A percentile compares a stretch with the other conserved stretches of the same genome.
phyloP scores from a whole-genome alignment of 257 asterid species.

The Nicotiana undulata region DNA sequence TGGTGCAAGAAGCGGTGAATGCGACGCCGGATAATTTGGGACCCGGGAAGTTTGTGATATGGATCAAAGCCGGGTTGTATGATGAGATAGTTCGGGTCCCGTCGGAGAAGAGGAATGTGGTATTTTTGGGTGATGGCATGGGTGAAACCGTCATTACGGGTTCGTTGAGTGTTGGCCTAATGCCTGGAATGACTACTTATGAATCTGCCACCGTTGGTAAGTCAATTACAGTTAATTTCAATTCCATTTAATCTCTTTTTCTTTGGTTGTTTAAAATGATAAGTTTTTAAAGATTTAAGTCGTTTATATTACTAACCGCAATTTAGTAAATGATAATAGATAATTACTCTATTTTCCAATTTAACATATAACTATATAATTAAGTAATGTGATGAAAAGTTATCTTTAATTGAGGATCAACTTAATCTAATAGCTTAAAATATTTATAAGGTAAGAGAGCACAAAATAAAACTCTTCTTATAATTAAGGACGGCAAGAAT shows the following conservation, averaged over 20 bases:
- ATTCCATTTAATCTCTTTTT: no score
- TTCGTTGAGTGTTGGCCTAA: neutral
- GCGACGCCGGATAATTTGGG: neutral
- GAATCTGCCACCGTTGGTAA: slow-evolving; percentile 10
- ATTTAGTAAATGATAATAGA: no score
- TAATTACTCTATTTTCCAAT: no score
- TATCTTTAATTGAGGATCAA: no score
- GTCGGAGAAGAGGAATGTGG: neutral
- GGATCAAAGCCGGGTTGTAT: slow-evolving; percentile 9
- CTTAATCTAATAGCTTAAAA: no score
- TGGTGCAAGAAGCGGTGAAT: slow-evolving; percentile 12
- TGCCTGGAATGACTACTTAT: neutral
- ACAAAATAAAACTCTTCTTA: no score
- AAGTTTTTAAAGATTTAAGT: no score
- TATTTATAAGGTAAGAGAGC: no score
- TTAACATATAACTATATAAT: no score
- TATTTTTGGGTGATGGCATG: slow-evolving; percentile 8
- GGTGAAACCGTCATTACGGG: slow-evolving; percentile 9
- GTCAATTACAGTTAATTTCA: neutral
- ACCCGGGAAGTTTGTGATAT: neutral
- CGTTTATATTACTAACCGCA: no score
- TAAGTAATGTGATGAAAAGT: no score
- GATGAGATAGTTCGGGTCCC: neutral
- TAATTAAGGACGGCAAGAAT: neutral
- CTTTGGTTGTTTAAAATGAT: no score